These are phyloP conservation scores for Bruguiera gymnorhiza DNA, from an alignment of 345 rosid genomes.

Conservation along the genomic window DNA sequence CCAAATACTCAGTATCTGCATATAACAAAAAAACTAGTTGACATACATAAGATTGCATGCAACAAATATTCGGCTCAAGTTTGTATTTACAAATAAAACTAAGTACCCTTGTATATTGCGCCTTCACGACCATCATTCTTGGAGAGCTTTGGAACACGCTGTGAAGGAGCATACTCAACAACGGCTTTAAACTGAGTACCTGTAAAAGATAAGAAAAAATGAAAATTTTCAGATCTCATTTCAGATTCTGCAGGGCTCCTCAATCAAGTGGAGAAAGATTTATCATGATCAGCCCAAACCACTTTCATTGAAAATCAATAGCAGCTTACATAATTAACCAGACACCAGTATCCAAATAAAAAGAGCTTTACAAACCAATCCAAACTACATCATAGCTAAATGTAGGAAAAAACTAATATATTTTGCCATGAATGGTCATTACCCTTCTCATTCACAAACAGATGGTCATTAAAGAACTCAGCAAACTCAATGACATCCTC, in stretches of 20 bases:
- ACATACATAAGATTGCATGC: neutral
- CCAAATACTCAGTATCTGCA: conserved; percentile 72
- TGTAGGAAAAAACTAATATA: neutral
- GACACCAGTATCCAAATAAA: too few relatives aligned
- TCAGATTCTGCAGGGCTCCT: neutral
- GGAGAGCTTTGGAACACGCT: conserved; percentile 54
- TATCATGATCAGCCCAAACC: too few relatives aligned
- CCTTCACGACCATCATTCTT: conserved; percentile 74
- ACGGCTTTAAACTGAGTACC: conserved; percentile 60
- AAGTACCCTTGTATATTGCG: conserved; percentile 50
- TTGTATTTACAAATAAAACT: neutral
- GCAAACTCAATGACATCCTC: conserved; percentile 73
- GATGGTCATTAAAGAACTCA: conserved; percentile 65
- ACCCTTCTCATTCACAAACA: conserved; percentile 82
- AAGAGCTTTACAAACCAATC: too few relatives aligned
- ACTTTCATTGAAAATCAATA: too few relatives aligned
- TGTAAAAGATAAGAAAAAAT: conserved; percentile 17
- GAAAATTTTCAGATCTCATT: neutral
- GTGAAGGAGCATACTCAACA: conserved; percentile 78
- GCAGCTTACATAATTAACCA: too few relatives aligned
- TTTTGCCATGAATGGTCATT: conserved; percentile 10
- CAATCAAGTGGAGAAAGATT: neutral
- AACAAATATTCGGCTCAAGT: conserved; percentile 2
- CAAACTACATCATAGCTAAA: too few relatives aligned
- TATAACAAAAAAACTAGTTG: conserved; percentile 22